These are phyloP conservation scores for Ogataea chonburiensis DNA, from an alignment of 805 yeast genomes.

Conservation along the genomic window DNA sequence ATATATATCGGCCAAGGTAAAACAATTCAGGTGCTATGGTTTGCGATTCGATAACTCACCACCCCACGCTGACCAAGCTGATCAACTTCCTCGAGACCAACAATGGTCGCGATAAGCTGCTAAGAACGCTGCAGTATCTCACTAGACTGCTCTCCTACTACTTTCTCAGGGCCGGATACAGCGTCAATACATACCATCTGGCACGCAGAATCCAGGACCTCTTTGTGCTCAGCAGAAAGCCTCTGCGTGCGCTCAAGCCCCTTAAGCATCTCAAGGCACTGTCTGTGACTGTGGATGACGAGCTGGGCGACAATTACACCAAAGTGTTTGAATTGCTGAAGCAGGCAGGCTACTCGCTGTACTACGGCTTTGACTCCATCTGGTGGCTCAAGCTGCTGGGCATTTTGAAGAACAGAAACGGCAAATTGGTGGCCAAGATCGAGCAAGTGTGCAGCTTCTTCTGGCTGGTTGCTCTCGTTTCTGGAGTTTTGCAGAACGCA, in stretches of 20 bases:
- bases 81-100: constrained; percentile 60
- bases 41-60: constrained; percentile 65
- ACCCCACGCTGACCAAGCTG: constrained; percentile 65
- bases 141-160: constrained; percentile 70
- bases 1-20: constrained; percentile 3
- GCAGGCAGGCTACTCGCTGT: constrained; percentile 61
- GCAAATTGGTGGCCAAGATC: constrained; percentile 38
- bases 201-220: constrained; percentile 59
- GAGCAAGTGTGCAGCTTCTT: constrained; percentile 62
- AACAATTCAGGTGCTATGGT: constrained; percentile 45
- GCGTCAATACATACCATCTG: constrained; percentile 44
- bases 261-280: constrained; percentile 70
- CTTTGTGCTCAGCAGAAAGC: constrained; percentile 73
- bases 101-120: constrained; percentile 77
- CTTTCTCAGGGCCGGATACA: constrained; percentile 52
- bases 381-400: constrained; percentile 62
- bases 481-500: constrained; percentile 59
- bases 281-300: constrained; percentile 63
- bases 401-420: constrained; percentile 39
- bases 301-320: constrained; percentile 58
- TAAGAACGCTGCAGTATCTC: constrained; percentile 78
- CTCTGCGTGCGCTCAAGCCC: constrained; percentile 81
- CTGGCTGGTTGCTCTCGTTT: constrained; percentile 73
- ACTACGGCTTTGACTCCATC: constrained; percentile 61
- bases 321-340: constrained; percentile 53